Base-by-base conservation (phyloP, 306 rosid species). In the Trifolium fragiferum region DNA sequence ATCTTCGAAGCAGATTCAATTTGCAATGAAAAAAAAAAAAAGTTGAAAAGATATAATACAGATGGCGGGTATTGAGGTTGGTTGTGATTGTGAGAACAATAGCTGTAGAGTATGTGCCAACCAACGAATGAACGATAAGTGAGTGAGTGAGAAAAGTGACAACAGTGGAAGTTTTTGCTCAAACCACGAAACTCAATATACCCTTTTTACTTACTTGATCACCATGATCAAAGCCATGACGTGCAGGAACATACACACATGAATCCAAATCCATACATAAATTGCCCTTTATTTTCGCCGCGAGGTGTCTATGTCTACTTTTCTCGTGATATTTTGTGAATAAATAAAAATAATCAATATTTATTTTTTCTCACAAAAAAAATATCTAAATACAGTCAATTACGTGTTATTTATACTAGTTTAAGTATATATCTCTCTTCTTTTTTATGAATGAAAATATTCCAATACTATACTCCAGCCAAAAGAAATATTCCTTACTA, bases 221-320 rank as follows among this genome's bases (percentile, higher is more conserved):
- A 70, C 58, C 47, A 3, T 80, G 77, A 75, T 54, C 76, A 15
- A 80, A 80, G 80, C 80, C 73, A 69, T 80, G 84, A 80, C 80
- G 73, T 37, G 23, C 7, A 10, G 2, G 0, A 1, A 19, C 12
- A 12, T 57, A 8, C 32, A 47, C 15, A 50, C 20, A n/a, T n/a
- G n/a, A n/a, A n/a, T n/a, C n/a, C n/a, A n/a, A n/a, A n/a, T n/a
- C n/a, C n/a, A 50, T 50, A 46, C 19, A 47, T 19, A 13, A 0
- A 5, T 10, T 30, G 1, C 10, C 18, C 27, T 61, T 70, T 61
- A 7, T 70, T 50, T 2, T 51, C 2, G 61, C 73, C 82, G 64
- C 82, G 73, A 70, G 47, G 77, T 38, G 37, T 62, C 72, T 77
- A 25, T 27, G n/a, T 49, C 60, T n/a, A 55, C 41, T 58, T 54